Conservation (phyloP, 345 rosid species). For the Acer campestre region DNA sequence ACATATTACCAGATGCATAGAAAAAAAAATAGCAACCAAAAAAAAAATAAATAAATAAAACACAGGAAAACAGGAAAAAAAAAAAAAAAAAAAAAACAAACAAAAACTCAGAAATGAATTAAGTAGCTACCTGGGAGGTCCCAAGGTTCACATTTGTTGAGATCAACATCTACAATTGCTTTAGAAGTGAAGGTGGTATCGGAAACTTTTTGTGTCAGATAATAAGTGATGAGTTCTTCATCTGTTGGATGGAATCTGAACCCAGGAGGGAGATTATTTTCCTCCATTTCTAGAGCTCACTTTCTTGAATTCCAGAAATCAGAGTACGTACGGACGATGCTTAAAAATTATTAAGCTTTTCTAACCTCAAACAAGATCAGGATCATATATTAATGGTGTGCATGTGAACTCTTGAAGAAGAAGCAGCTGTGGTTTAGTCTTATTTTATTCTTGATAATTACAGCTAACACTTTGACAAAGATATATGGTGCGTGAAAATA, state of each 20-base stretch:
- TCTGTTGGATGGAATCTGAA: conserved; percentile 98
- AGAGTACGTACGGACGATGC: conserved; percentile 9
- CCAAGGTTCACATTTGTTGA: conserved; percentile 98
- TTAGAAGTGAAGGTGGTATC: conserved; percentile 67
- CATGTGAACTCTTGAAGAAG: conserved; percentile 46
- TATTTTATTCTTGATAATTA: conserved; percentile 50
- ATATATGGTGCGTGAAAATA: conserved; percentile 31
- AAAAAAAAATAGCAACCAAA: background rate
- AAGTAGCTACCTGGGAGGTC: conserved; percentile 80
- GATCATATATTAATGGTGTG: conserved; percentile 12
- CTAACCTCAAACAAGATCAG: conserved; percentile 12
- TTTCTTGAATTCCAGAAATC: background rate
- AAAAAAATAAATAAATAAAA: background rate
- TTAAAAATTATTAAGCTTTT: background rate
- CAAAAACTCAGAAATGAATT: background rate
- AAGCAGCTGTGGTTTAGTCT: conserved; percentile 35
- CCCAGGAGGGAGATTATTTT: conserved; percentile 88
- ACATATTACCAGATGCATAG: background rate
- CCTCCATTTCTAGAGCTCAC: conserved; percentile 51
- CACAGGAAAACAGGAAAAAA: background rate
- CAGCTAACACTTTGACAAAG: conserved; percentile 93
- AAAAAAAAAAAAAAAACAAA: background rate
- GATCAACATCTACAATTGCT: conserved; percentile 93
- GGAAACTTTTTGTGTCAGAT: conserved; percentile 67
- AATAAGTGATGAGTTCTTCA: conserved; percentile 90